phyloP scores from a whole-genome alignment of 331 rosid genomes.

The Rosa hybrid region DNA sequence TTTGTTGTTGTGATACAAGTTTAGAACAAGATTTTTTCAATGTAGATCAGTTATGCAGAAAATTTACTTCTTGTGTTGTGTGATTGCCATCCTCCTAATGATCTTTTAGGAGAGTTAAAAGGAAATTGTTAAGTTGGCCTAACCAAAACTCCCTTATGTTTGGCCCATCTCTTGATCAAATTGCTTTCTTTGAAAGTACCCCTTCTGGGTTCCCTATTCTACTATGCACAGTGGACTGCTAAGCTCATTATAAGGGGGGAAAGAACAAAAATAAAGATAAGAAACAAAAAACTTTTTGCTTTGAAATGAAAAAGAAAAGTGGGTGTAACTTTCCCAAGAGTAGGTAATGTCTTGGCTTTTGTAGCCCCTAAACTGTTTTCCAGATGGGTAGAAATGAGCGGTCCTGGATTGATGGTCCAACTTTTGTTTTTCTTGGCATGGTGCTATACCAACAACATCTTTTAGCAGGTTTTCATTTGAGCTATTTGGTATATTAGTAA shows the following conservation, averaged over 20 bases:
- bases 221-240: neutral
- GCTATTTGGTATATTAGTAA: neutral
- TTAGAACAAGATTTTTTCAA: neutral
- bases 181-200: neutral
- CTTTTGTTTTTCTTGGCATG: neutral
- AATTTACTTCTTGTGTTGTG: neutral
- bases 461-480: neutral
- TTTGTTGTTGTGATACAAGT: slow-evolving; percentile 3
- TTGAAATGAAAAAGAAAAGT: slow-evolving; percentile 9
- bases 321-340: slow-evolving; percentile 9
- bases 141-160: neutral
- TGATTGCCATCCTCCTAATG: neutral
- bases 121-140: neutral
- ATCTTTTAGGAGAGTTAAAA: neutral
- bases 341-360: slow-evolving; percentile 9
- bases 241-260: neutral
- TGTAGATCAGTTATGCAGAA: slow-evolving; percentile 15
- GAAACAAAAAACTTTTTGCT: slow-evolving; percentile 13
- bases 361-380: neutral
- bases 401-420: slow-evolving; percentile 24
- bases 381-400: neutral
- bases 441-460: slow-evolving; percentile 13
- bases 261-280: neutral
- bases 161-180: slow-evolving; percentile 2
- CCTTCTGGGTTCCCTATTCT: neutral